Base-by-base conservation (phyloP, 2,329 filamentous ascomycete genomes). In the Colletotrichum sp. region DNA sequence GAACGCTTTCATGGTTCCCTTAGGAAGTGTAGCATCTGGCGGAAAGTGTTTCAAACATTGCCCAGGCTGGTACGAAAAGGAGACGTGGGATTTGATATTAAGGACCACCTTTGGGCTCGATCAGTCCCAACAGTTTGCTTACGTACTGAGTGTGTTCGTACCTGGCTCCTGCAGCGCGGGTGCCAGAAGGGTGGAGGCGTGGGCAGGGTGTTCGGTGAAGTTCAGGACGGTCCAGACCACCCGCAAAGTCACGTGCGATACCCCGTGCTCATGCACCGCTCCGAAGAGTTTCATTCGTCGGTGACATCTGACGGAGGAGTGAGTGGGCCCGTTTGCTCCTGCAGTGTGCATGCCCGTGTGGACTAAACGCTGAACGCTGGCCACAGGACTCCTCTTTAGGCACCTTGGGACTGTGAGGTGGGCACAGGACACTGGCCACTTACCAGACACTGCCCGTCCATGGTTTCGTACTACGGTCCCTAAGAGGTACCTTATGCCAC, bases 321-420 rank as follows among this genome's bases (percentile, higher is more conserved):
- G 32, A 32, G 72, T 74, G 71, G 74, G 71, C 22, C 71, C 59
- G 68, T 74, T 74, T 60, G 74, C 61, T 76, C 44, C 66, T 59
- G n/a, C 52, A 48, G 63, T 30, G 36, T 59, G 28, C 44, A 55
- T 36, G 60, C 32, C 48, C 69, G 25, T 52, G 27, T 28, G 32
- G 52, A 28, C 28, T 19, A 68, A 30, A 63, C 63, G 61, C 60
- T 66, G 65, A 55, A 57, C 55, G 63, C 55, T 44, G 57, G 65
- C 36, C 60, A 68, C 52, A 60, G 63, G 63, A 66, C 63, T 52
- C 44, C 44, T 52, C 44, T n/a, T 30, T 34, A 48, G 39, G 39
- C 44, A 52, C 44, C 44, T 52, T 52, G 11, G 44, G n/a, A 52
- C 44, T 22, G n/a, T 22, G n/a, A 52, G 44, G 44, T 52, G 67